Base-by-base conservation (phyloP, 2,329 filamentous ascomycete species). In the Hymenoscyphus fraxineus region DNA sequence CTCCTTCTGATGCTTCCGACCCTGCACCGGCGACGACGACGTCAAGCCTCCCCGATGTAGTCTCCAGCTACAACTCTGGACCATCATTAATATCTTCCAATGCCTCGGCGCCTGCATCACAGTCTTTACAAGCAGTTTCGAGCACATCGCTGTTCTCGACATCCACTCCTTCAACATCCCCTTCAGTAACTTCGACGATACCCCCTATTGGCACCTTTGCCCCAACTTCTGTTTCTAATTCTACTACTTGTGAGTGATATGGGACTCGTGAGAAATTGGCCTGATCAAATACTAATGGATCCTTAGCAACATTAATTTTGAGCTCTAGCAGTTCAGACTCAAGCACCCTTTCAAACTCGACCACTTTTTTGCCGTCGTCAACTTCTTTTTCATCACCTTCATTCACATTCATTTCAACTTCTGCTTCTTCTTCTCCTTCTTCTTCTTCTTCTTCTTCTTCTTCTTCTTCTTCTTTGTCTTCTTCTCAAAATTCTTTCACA, bases 141-240 rank as follows among this genome's bases (percentile, higher is more conserved):
- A 63, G 65, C 63, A 62, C 66, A 60, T 62, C 65, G 15, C 56
- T 63, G 32, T 61, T 66, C 32, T 65, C 63, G 64, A 71, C 72
- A 59, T 69, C 71, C 68, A 64, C 64, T 72, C 69, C 61, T 70
- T 73, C 69, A 35, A 66, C 65, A 67, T 59, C 69, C 62, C 64
- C 44, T 51, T 51, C 44, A 51, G 44, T 51, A 51, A 51, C 44
- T 51, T 51, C 44, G 44, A 51, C 44, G 44, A 51, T 51, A 51
- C 44, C 44, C 44, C 44, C 44, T 22, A 22, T 68, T 32, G 70
- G 60, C 60, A 70, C 59, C 61, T 73, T 73, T 68, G 61, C 72
- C 63, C 73, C 72, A 12, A 62, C 70, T 64, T 62, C 62, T 66
- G 67, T 65, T 63, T 67, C 69, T 72, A 75, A 74, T 74, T 72